These are phyloP conservation scores for Chlamydomonas eustigma DNA, from an alignment of 139 green algal species.

Conservation along the genomic window DNA sequence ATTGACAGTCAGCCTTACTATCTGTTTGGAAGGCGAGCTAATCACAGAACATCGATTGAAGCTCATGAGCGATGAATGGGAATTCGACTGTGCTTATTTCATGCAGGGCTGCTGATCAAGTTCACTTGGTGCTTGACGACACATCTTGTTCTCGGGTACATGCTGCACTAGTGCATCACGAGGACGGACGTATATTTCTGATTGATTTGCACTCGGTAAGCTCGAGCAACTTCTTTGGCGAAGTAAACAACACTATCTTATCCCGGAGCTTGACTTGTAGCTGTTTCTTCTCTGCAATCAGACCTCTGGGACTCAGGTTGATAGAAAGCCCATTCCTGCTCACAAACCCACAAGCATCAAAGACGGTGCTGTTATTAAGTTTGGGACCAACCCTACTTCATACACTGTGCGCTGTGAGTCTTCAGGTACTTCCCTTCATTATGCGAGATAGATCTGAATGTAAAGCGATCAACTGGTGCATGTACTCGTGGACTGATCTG, in stretches of 20 bases:
- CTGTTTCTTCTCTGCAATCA: slow-evolving; percentile 22
- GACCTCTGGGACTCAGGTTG: slow-evolving; percentile 50
- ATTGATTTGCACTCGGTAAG: slow-evolving; percentile 63
- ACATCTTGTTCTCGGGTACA: slow-evolving; percentile 38
- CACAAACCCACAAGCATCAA: slow-evolving; percentile 40
- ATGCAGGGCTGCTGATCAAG: slow-evolving; percentile 37
- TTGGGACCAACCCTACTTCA: not conserved
- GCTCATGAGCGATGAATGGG: not conserved
- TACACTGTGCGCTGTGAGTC: slow-evolving; percentile 33
- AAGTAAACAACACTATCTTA: not conserved
- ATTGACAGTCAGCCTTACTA: slow-evolving; percentile 16
- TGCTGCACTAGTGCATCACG: slow-evolving; percentile 67
- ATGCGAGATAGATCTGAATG: too few relatives aligned
- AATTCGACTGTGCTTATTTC: not conserved
- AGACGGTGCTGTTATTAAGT: slow-evolving; percentile 26
- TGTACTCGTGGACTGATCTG: too few relatives aligned
- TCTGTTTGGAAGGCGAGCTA: slow-evolving; percentile 13
- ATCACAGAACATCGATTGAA: not conserved
- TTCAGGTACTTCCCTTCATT: slow-evolving; percentile 35
- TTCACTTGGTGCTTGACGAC: slow-evolving; percentile 42
- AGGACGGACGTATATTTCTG: slow-evolving; percentile 62
- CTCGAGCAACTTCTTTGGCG: too few relatives aligned
- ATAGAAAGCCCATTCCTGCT: slow-evolving; percentile 18
- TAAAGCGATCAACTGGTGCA: too few relatives aligned
- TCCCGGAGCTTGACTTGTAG: not conserved